Conservation (phyloP, 2,329 filamentous ascomycete genomes). For the Claviceps sp. region DNA sequence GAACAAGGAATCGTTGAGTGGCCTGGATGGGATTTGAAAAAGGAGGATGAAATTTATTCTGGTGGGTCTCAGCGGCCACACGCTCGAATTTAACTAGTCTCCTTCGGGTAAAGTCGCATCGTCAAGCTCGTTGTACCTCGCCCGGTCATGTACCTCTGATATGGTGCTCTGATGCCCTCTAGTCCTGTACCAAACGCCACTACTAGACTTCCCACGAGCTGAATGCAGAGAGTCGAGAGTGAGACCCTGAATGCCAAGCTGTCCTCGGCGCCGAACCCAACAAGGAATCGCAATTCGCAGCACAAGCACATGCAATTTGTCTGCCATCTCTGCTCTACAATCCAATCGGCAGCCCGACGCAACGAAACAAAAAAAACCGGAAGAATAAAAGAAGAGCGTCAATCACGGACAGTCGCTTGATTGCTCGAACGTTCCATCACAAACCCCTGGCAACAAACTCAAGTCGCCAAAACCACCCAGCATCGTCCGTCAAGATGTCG, state of each 20-base stretch:
- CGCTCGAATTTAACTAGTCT: too few species aligned
- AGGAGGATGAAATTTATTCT: neutral
- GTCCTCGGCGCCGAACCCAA: neutral
- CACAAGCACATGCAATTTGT: neutral
- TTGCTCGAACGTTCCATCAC: neutral
- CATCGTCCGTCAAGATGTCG: constrained; percentile 32
- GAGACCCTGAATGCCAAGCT: neutral
- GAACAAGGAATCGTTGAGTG: neutral
- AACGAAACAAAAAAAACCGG: too few species aligned
- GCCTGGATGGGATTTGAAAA: neutral
- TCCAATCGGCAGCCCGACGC: neutral
- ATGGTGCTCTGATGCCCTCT: neutral
- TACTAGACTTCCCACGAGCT: too few species aligned
- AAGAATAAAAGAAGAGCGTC: too few species aligned
- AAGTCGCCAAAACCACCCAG: neutral
- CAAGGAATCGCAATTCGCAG: neutral
- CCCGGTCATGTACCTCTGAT: too few species aligned
- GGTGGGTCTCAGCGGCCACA: too few species aligned
- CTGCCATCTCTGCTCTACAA: neutral
- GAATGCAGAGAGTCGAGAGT: neutral
- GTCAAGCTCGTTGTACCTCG: too few species aligned
- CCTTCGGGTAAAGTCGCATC: too few species aligned
- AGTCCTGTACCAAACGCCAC: neutral
- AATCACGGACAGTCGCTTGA: too few species aligned
- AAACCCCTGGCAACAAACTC: neutral